Conservation (phyloP, 768 basidiomycete species). For the Phlegmacium glaucopus region DNA sequence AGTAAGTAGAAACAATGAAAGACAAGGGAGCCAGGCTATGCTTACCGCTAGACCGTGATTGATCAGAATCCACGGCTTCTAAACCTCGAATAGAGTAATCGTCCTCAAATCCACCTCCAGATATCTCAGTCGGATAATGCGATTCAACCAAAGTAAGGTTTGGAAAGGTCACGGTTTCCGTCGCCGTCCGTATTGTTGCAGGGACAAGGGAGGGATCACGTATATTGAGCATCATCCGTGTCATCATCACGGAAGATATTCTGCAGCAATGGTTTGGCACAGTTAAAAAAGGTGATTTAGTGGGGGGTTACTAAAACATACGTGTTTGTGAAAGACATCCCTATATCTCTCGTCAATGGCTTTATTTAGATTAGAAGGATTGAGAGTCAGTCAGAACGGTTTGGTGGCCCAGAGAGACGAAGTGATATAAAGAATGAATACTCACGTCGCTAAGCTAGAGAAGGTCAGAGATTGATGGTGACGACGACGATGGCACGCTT, state of each 20-base stretch:
- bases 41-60: no score
- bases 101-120: not conserved
- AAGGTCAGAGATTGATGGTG: no score
- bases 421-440: not conserved
- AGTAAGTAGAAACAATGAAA: no score
- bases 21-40: no score
- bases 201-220: conserved; percentile 27
- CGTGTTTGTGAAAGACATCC: conserved; percentile 35
- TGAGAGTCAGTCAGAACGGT: not conserved
- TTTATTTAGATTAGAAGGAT: conserved; percentile 6
- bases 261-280: conserved; percentile 12
- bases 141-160: conserved; percentile 13
- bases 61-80: no score
- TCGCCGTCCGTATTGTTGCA: conserved; percentile 2
- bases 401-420: not conserved
- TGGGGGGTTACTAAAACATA: conserved; percentile 11
- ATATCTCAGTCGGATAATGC: not conserved
- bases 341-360: conserved; percentile 28
- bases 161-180: conserved; percentile 10
- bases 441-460: conserved; percentile 30
- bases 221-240: conserved; percentile 39
- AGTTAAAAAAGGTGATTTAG: not conserved
- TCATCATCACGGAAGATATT: conserved; percentile 35
- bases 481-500: conserved; percentile 4
- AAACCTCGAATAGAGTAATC: no score